Evolutionary conservation across 257 asterid genomes (phyloP).

Genomic region (Solanum corneliomulleri): DNA sequence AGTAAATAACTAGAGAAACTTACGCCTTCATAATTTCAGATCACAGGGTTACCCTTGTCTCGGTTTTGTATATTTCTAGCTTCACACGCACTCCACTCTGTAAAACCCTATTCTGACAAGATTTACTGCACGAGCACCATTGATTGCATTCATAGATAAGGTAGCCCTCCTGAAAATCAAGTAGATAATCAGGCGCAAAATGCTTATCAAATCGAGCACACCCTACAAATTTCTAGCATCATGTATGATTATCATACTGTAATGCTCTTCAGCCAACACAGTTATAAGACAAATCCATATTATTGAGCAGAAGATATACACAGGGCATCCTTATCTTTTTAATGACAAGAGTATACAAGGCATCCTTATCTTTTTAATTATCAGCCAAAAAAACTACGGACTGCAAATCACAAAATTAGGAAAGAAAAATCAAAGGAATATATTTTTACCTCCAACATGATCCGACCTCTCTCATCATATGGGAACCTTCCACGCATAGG

Average conservation of each 20-base stretch:
- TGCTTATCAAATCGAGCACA: not conserved
- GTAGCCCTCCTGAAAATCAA: constrained; percentile 76
- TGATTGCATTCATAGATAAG: constrained; percentile 92
- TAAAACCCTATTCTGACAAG: constrained; percentile 86
- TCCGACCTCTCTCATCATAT: constrained; percentile 86
- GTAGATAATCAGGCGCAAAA: constrained; percentile 1
- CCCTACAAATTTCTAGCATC: not conserved
- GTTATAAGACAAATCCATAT: not conserved
- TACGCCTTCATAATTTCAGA: not conserved
- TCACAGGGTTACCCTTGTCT: constrained; percentile 47
- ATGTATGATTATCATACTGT: not conserved
- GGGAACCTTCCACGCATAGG: constrained; percentile 92
- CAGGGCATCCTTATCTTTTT: not conserved
- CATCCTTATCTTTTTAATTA: not conserved
- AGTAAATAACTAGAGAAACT: not conserved
- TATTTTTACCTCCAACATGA: constrained; percentile 83
- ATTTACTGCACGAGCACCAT: constrained; percentile 65
- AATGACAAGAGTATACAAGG: not conserved
- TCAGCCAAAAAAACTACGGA: not conserved
- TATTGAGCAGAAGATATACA: not conserved
- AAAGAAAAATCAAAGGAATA: constrained; percentile 3
- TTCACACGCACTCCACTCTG: constrained; percentile 82
- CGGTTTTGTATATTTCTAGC: constrained; percentile 88
- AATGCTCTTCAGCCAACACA: not conserved
- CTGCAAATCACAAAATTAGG: not conserved